Base-by-base conservation (phyloP, 352 stramenopile species). In the Phytopythium sindhum region DNA sequence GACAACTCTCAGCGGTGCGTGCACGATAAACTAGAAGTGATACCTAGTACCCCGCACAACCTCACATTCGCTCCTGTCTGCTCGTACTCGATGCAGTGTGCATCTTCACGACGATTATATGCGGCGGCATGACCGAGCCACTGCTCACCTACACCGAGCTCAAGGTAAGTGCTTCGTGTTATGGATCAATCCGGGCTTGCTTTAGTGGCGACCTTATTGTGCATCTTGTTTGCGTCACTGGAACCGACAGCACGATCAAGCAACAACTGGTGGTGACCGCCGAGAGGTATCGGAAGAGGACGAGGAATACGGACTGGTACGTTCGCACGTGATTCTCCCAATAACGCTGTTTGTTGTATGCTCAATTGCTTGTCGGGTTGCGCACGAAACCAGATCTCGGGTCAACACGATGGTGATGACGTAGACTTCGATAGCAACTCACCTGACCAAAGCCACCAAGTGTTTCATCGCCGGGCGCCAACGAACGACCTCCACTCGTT, bases 41-140 rank as follows among this genome's bases (percentile, higher is more conserved):
- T 51, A n/a, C 35, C 17, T 24, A 24, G 21, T 28, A 60, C 24
- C 35, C 14, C n/a, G 24, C 41, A 2, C 41, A 47, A 19, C 9
- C 41, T 47, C 4, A 23, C 7, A 21, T 7, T 4, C 9, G 26
- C 61, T 42, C 11, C 3, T 33, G 57, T 59, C 48, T n/a, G 35
- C 21, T 33, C 23, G 45, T n/a, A 28, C 21, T 33, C 26, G 45
- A 23, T 66, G 24, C 37, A 86, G 82, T 99, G 42, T 97, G 97
- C 23, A 96, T 99, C 48, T 97, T 98, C 70, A 99, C 96, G 4
- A 99, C 96, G 2, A 81, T 99, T 50, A 94, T 98, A 51, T 98
- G 93, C 71, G 96, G 96, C 45, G 93, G 91, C 6, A 66, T 97
- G 55, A 97, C 91, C 1, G 91, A 96, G 66, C 88, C 91, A 9